Evolutionary conservation across 495 filamentous ascomycete genomes (phyloP), one percentile per base, ranked within the genome.

Genomic region (Neurospora hispaniola): DNA sequence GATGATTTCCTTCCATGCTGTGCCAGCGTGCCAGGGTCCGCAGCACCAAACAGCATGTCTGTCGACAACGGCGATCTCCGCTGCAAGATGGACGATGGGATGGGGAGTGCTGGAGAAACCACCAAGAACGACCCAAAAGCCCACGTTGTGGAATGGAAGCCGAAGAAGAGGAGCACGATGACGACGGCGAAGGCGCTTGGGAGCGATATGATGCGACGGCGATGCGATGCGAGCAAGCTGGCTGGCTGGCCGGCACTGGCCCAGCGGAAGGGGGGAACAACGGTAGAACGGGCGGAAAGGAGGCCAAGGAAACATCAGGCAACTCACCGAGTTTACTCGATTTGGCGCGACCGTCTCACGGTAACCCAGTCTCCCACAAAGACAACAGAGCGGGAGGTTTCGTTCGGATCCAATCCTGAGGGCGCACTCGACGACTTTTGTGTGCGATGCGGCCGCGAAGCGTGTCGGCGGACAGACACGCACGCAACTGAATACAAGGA

Each of bases 1-100:
- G 77, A 74, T 72, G 74, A 73, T 72, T 69, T 75, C 75, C 71
- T 54, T 44, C 59, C 71, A 76, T 73, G 74, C 42, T 48, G 43
- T 54, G 69, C 72, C 54, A 66, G 54, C 16, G 27, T 62, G 54
- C 20, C 23, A 31, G 72, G 71, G 41, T 71, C 38, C 38, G 42
- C 68, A 44, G 75, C 68, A 44, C 69, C 75, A 70, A 68, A 43
- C 69, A 54, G 41, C 10, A 41, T 3, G 40, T 74, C 38, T 71
- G 73, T 72, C 48, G 39, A 48, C 40, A 40, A 69, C 69, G 54
- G 54, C 59, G 48, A 40, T 70, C 39, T 72, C 71, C 39, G 54
- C 35, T 27, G 69, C 39, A 68, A 48, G 40, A 72, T 72, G 38
- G 70, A 40, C 43, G 27, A 38, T 62, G 18, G 39, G 35, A 35